Evolutionary conservation across 257 asterid species (phyloP), one percentile per base, ranked within the genome.

Genomic region (Gentiana macrophylla): DNA sequence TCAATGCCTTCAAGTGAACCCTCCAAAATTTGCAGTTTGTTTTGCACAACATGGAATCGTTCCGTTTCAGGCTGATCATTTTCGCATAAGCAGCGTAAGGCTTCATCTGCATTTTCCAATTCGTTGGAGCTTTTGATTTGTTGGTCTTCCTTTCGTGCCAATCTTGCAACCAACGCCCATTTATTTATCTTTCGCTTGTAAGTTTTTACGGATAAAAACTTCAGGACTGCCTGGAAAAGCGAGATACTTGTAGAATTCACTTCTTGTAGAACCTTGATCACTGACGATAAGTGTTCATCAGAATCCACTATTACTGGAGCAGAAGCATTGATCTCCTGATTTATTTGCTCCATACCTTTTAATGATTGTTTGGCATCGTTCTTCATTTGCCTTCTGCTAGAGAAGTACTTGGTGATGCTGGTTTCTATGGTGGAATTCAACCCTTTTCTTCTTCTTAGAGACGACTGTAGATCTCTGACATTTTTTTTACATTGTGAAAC

Each of bases 101-200:
- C 59, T n/a, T 37, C 37, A 52, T 71, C 72, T 15, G 61, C 65
- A 10, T 13, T 53, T 60, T 71, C 65, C 3, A 75, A 47, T 51
- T 68, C 70, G 15, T 67, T 70, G 11, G 12, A 3, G 24, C 37
- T 52, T 33, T 66, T 38, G 6, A 38, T 57, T 33, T 52, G 32
- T 49, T 65, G 37, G 34, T 49, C 63, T 66, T 70, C 71, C 7
- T 48, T 71, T 4, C 62, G 62, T 24, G 64, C 32, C 57, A 75
- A 59, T 55, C 67, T 62, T 6, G 75, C 71, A 68, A 75, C 72
- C 57, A 73, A 35, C 32, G 70, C 61, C 75, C 81, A 75, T 62
- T 64, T 71, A 33, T 52, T 67, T 12, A 55, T 12, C 72, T 73
- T 68, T 43, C 69, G 52, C 55, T 68, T 71, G 33, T 46, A 57